Percentiles rank a stretch among this genome's conserved stretches.
phyloP scores from a whole-genome alignment of 2,329 filamentous ascomycete species.

The Ophiostoma populinum region DNA sequence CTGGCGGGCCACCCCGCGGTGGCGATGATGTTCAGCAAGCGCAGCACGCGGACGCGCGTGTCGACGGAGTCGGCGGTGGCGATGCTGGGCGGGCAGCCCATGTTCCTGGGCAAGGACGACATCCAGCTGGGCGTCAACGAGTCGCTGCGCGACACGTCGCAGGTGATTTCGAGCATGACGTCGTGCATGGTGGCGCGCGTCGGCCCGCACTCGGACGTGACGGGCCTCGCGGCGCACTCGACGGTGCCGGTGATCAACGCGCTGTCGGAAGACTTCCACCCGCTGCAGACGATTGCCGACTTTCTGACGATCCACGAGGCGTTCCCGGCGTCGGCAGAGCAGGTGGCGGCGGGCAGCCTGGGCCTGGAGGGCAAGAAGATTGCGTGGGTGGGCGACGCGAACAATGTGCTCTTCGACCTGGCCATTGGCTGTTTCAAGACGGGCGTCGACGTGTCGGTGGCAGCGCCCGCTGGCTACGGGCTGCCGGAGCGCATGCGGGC shows the following conservation, averaged over 20 bases:
- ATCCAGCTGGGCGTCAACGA: conserved; percentile 95
- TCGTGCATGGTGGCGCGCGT: conserved; percentile 70
- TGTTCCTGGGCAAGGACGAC: conserved; percentile 92
- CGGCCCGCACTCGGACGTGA: conserved; percentile 58
- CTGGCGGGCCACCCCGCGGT: conserved; percentile 58
- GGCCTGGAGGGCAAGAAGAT: conserved; percentile 74
- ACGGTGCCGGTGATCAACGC: conserved; percentile 73
- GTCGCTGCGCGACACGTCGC: conserved; percentile 78
- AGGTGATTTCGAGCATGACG: conserved; percentile 88
- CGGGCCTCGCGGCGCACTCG: conserved; percentile 52
- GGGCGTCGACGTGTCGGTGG: conserved; percentile 72
- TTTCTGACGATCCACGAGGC: conserved; percentile 77
- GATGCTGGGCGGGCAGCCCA: conserved; percentile 79
- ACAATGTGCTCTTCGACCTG: conserved; percentile 91
- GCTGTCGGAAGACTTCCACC: conserved; percentile 80
- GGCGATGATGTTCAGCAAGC: conserved; percentile 94
- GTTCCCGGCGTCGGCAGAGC: conserved; percentile 36
- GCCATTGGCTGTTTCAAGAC: conserved; percentile 77
- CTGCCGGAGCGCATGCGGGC: conserved; percentile 61
- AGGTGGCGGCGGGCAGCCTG: conserved; percentile 25
- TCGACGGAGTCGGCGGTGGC: conserved; percentile 83
- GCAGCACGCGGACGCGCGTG: conserved; percentile 81
- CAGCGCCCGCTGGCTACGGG: conserved; percentile 68
- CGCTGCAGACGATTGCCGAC: conserved; percentile 86
- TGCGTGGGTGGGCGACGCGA: conserved; percentile 91